Percentiles rank a stretch among this genome's conserved stretches.
phyloP scores from a whole-genome alignment of 163 green algal species.

The Chlorella variabilis region DNA sequence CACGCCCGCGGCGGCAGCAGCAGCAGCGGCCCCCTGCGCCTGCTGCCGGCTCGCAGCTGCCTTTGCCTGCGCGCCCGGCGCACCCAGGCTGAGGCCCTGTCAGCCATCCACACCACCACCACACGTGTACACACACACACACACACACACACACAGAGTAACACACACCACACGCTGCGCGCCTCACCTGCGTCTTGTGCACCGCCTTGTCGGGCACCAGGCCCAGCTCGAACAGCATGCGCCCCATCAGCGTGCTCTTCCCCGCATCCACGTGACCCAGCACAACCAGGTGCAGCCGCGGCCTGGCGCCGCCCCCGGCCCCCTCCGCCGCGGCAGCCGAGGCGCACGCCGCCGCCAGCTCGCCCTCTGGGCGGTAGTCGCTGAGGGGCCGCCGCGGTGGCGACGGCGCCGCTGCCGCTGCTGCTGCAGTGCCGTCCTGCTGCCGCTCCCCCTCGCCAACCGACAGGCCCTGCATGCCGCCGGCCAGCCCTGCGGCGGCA shows the following conservation, averaged over 20 bases:
- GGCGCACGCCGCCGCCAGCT: slow-evolving; percentile 58
- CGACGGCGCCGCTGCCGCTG: not conserved
- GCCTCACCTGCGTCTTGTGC: slow-evolving; percentile 49
- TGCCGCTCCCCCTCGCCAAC: slow-evolving; percentile 16
- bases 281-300: slow-evolving; percentile 86
- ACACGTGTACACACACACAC: too few species aligned
- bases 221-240: slow-evolving; percentile 69
- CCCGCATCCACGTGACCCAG: slow-evolving; percentile 97
- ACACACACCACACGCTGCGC: too few species aligned
- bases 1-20: too few species aligned
- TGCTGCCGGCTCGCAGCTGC: too few species aligned
- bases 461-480: slow-evolving; percentile 29
- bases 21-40: too few species aligned
- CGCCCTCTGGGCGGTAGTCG: slow-evolving; percentile 66
- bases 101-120: too few species aligned
- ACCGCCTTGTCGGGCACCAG: slow-evolving; percentile 48
- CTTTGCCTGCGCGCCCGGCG: too few species aligned
- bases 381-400: slow-evolving; percentile 16
- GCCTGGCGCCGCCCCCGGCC: slow-evolving; percentile 32
- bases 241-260: slow-evolving; percentile 96
- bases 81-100: too few species aligned
- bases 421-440: slow-evolving; percentile 8
- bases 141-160: too few species aligned
- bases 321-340: slow-evolving; percentile 31
- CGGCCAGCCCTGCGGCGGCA: not conserved